Evolutionary conservation across 441 rosid genomes (phyloP), one percentile per base, ranked within the genome.

Genomic region (Oxalis stricta): DNA sequence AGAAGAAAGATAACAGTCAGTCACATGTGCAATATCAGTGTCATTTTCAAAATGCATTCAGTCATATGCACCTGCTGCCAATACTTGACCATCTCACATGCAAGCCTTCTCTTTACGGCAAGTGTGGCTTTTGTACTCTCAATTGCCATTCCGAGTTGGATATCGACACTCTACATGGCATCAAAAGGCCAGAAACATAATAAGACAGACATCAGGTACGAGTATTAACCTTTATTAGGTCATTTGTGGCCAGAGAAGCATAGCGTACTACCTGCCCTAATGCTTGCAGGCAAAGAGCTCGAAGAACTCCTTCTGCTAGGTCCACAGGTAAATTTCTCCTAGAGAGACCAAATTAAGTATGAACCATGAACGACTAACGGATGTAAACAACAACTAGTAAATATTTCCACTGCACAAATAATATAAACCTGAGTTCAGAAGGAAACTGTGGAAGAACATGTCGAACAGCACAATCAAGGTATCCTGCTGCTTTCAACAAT

Each of bases 121-220:
- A 92, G 86, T 44, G 96, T 92, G 46, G 99, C 99, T 65, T 92
- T 92, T 44, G 88, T 64, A 52, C 95, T 87, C 69, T 76, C 95
- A 52, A 92, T 92, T 49, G 99, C 99, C 84, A 87, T 68, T 41
- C 99, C 99, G 14, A 92, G 99, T 70, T 92, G 99, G 64, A 92
- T 75, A 52, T 92, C 97, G 56, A 79, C 87, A 71, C 91, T 77
- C 99, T 92, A 76, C 41, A 56, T 53, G 30, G 56, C 38, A 64
- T 10, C 17, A 34, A 24, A 35, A 4, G 12, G 44, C 21, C 26
- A 17, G 16, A 23, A 22, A 11, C 5, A 7, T 20, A 20, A 37
- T 4, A 22, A 5, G 14, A 12, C 50, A 22, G 1, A 24, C 2
- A 19, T 33, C 28, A 23, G 28, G 28, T 7, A 23, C 28, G 7